Evolutionary conservation across 768 basidiomycete species (phyloP).

Genomic region (Austroboletus festivus): DNA sequence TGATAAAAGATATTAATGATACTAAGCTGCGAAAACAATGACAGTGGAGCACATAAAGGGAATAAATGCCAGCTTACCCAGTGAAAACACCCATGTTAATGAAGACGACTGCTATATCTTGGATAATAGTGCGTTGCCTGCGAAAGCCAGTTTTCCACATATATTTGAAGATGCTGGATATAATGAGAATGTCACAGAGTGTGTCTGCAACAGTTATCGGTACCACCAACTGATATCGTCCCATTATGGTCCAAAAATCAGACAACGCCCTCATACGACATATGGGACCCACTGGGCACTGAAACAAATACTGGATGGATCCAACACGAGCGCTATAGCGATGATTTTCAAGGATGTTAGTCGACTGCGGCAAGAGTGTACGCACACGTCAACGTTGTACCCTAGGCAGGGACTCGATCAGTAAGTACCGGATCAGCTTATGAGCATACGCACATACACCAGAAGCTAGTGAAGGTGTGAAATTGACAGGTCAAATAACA

Average conservation of each 20-base stretch:
- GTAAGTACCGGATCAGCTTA: neutral
- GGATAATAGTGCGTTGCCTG: conserved; percentile 3
- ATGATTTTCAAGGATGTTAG: neutral
- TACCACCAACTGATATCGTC: conserved; percentile 1
- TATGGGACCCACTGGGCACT: conserved; percentile 4
- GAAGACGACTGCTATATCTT: conserved; percentile 10
- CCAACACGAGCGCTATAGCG: conserved; percentile 5
- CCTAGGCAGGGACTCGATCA: neutral
- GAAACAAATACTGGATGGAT: conserved; percentile 1
- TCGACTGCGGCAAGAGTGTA: neutral
- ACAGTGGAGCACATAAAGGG: neutral
- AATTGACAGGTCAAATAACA: neutral
- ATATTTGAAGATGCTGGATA: conserved; percentile 8
- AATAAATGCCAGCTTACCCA: conserved; percentile 1
- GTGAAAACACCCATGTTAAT: conserved; percentile 13
- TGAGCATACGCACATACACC: conserved; percentile 5
- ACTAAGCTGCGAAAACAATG: neutral
- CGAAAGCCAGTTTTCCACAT: conserved; percentile 14
- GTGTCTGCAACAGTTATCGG: conserved; percentile 2
- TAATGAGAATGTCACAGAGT: conserved; percentile 10
- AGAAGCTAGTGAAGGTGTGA: neutral
- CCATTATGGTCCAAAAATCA: neutral
- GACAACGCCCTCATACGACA: too few species aligned
- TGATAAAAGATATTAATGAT: neutral
- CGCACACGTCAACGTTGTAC: conserved; percentile 8